Evolutionary conservation across 495 filamentous ascomycete species (phyloP).

Genomic region (Diplogelasinospora grovesii): DNA sequence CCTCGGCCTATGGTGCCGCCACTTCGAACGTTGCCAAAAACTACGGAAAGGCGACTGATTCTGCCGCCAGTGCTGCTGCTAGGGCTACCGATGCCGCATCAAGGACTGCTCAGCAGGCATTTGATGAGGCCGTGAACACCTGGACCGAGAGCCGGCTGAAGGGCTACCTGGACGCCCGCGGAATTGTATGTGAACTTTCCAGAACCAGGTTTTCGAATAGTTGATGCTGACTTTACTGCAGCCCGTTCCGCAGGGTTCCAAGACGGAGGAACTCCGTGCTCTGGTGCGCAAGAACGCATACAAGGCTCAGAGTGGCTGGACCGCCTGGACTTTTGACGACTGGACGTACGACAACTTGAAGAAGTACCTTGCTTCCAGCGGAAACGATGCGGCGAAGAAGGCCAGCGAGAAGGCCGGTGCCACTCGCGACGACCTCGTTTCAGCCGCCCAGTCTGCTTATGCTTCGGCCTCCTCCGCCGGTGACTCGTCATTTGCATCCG

Average conservation of each 20-base stretch:
- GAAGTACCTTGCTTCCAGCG: constrained; percentile 56
- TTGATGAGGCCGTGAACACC: constrained; percentile 52
- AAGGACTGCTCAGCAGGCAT: constrained; percentile 59
- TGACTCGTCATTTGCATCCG: constrained; percentile 61
- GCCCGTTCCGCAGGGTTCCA: constrained; percentile 69
- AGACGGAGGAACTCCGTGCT: constrained; percentile 73
- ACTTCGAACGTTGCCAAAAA: constrained; percentile 76
- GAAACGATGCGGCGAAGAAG: constrained; percentile 60
- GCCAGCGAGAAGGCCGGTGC: constrained; percentile 55
- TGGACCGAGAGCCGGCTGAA: constrained; percentile 76
- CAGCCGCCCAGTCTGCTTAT: constrained; percentile 66
- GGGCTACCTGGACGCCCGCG: constrained; percentile 63
- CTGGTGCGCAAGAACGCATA: constrained; percentile 65
- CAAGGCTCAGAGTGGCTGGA: constrained; percentile 65
- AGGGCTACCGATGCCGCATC: constrained; percentile 65
- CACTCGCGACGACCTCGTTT: constrained; percentile 65
- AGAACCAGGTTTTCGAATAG: too few relatives aligned
- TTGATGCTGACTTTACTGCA: constrained; percentile 32
- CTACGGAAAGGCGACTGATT: constrained; percentile 68
- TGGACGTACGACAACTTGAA: constrained; percentile 71
- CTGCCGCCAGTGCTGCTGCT: constrained; percentile 55
- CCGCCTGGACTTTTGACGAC: constrained; percentile 80
- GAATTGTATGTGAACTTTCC: constrained; percentile 27
- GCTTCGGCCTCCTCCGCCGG: constrained; percentile 60
- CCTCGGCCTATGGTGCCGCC: constrained; percentile 68